Conservation (phyloP, 371 early-diverging fungal genomes). For the Actinomortierella ambigua region DNA sequence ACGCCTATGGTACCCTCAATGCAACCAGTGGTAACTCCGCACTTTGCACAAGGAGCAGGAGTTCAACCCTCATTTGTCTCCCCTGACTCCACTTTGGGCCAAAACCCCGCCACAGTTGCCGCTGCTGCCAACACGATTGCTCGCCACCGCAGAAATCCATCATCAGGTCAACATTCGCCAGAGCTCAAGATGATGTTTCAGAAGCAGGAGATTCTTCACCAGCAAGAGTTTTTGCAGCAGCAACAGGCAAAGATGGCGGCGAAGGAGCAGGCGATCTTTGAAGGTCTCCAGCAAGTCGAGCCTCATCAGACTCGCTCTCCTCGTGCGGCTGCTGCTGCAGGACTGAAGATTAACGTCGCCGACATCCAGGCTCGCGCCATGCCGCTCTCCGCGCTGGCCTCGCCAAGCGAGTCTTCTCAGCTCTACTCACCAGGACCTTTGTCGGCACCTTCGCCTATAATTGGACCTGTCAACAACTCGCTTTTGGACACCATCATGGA, state of each 20-base stretch:
- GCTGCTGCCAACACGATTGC: too few relatives aligned
- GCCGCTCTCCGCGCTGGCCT: conserved; percentile 26
- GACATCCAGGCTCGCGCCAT: conserved; percentile 30
- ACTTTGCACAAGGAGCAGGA: too few relatives aligned
- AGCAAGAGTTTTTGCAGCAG: conserved; percentile 29
- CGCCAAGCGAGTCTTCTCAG: conserved; percentile 25
- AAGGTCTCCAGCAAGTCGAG: conserved; percentile 17
- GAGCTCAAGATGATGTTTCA: conserved; percentile 35
- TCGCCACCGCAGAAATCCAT: conserved; percentile 42
- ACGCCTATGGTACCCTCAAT: conserved; percentile 42
- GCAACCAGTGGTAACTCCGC: conserved; percentile 9
- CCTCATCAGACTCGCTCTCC: conserved; percentile 40
- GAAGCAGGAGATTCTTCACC: conserved; percentile 11
- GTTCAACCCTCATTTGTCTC: too few relatives aligned
- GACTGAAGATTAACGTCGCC: conserved; percentile 35
- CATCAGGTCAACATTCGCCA: conserved; percentile 41
- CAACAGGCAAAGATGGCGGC: conserved; percentile 38
- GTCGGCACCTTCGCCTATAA: conserved; percentile 32
- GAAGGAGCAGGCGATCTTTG: conserved; percentile 19
- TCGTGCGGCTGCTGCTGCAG: conserved; percentile 18
- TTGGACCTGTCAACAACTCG: conserved; percentile 15
- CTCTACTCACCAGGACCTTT: conserved; percentile 37
- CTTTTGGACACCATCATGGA: conserved; percentile 29
- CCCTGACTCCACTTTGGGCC: too few relatives aligned
- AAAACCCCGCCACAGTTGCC: too few relatives aligned